Evolutionary conservation across 805 yeast species (phyloP).

Genomic region (Starmerella apis): DNA sequence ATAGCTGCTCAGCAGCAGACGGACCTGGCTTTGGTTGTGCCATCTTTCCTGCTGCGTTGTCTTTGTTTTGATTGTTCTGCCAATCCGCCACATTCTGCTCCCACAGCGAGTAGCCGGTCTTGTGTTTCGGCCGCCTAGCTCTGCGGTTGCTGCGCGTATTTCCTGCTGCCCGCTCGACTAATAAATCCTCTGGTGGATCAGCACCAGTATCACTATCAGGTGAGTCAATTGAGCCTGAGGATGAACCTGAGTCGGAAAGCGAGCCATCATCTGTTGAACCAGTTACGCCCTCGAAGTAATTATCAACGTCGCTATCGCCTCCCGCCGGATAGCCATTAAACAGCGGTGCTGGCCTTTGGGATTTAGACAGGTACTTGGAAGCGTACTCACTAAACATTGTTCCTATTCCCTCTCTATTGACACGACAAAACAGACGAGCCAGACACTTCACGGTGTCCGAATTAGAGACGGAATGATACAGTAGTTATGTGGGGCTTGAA

Average conservation of each 20-base stretch:
- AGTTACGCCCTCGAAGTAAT: conserved; percentile 22
- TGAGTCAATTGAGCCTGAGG: conserved; percentile 12
- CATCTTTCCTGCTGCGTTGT: background rate
- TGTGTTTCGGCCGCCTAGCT: conserved; percentile 8
- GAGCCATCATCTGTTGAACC: conserved; percentile 17
- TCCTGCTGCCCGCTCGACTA: conserved; percentile 22
- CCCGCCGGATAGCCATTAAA: conserved; percentile 21
- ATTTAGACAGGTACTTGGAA: conserved; percentile 31
- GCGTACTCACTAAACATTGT: conserved; percentile 29
- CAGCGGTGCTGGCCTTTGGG: conserved; percentile 29
- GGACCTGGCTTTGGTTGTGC: background rate
- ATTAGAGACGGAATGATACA: background rate
- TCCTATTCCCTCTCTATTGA: background rate
- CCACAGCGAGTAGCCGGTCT: conserved; percentile 18
- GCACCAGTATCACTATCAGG: conserved; percentile 14
- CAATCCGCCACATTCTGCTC: conserved; percentile 10
- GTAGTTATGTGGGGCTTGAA: background rate
- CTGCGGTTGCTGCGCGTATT: conserved; percentile 1
- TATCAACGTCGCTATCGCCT: conserved; percentile 24
- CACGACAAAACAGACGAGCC: background rate
- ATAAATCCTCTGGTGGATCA: conserved; percentile 30
- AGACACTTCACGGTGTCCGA: background rate
- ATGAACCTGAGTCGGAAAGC: conserved; percentile 1
- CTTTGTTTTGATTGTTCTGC: background rate
- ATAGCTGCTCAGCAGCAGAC: conserved; percentile 5